Percentiles rank a stretch among this genome's conserved stretches.
phyloP scores from a whole-genome alignment of 352 stramenopile genomes.

The Globisporangium uncinulatum region DNA sequence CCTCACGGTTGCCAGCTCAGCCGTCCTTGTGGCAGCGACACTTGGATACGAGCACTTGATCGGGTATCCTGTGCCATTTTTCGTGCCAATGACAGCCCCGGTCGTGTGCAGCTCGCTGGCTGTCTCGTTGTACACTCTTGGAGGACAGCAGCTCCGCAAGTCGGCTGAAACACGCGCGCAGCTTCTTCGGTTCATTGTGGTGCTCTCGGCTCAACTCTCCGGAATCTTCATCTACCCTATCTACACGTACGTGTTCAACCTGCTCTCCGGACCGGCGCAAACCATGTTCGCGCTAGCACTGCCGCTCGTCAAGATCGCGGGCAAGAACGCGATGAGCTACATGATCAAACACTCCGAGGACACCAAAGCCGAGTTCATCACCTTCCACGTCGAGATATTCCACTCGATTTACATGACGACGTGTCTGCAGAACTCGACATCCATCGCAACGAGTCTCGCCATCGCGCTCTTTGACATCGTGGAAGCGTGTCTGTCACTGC shows the following conservation, averaged over 20 bases:
- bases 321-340: constrained; percentile 4
- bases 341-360: constrained; percentile 11
- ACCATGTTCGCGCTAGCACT: constrained; percentile 19
- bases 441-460: not conserved
- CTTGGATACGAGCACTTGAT: not conserved
- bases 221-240: constrained; percentile 18
- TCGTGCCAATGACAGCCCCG: constrained; percentile 14
- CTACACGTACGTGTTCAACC: constrained; percentile 24
- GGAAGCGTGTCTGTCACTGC: too few relatives aligned
- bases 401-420: constrained; percentile 37
- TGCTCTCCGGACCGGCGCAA: constrained; percentile 7
- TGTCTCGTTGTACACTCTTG: not conserved
- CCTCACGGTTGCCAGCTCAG: not conserved
- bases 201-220: constrained; percentile 4
- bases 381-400: constrained; percentile 53
- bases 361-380: constrained; percentile 31
- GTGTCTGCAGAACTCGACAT: constrained; percentile 31
- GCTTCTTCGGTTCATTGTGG: not conserved
- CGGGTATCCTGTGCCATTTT: constrained; percentile 31
- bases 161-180: not conserved
- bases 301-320: constrained; percentile 20
- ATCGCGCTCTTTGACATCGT: not conserved
- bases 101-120: constrained; percentile 1
- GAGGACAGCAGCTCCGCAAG: not conserved
- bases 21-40: too few relatives aligned